These are phyloP conservation scores for Exophiala spinifera DNA, from an alignment of 2,329 filamentous ascomycete genomes.

Conservation along the genomic window DNA sequence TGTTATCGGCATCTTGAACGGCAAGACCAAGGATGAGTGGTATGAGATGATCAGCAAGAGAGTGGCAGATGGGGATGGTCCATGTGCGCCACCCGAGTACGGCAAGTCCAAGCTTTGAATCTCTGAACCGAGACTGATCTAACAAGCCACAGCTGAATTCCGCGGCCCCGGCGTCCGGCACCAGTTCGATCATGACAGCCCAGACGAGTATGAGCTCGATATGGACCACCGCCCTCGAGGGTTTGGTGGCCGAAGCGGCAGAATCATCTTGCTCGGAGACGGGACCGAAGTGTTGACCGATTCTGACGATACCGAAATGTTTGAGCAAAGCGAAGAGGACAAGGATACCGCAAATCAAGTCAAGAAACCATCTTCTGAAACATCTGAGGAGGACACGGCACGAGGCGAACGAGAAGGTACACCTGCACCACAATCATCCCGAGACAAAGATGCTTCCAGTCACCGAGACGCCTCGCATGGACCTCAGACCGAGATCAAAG, in stretches of 20 bases:
- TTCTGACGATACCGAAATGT: constrained; percentile 88
- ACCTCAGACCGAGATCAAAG: constrained; percentile 18
- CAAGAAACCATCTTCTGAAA: constrained; percentile 55
- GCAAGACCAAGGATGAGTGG: constrained; percentile 95
- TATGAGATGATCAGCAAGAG: constrained; percentile 92
- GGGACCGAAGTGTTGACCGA: constrained; percentile 89
- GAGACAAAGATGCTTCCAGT: constrained; percentile 13
- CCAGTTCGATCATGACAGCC: constrained; percentile 72
- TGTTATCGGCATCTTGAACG: constrained; percentile 82
- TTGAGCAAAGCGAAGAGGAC: constrained; percentile 83
- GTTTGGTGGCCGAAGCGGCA: constrained; percentile 70
- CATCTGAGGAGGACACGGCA: constrained; percentile 31
- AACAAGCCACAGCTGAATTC: constrained; percentile 67
- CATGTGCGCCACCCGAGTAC: constrained; percentile 98
- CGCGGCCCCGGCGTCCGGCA: constrained; percentile 78
- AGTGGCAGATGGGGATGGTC: constrained; percentile 94
- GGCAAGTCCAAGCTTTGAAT: constrained; percentile 67
- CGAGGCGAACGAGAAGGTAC: constrained; percentile 51
- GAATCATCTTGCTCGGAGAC: constrained; percentile 92
- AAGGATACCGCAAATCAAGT: constrained; percentile 84
- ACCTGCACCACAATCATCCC: constrained; percentile 45
- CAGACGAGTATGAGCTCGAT: constrained; percentile 53
- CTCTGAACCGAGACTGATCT: constrained; percentile 40
- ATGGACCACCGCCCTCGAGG: constrained; percentile 56
- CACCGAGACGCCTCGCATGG: constrained; percentile 18